phyloP scores from a whole-genome alignment of 352 stramenopile species.

The Aphanomyces invadans region DNA sequence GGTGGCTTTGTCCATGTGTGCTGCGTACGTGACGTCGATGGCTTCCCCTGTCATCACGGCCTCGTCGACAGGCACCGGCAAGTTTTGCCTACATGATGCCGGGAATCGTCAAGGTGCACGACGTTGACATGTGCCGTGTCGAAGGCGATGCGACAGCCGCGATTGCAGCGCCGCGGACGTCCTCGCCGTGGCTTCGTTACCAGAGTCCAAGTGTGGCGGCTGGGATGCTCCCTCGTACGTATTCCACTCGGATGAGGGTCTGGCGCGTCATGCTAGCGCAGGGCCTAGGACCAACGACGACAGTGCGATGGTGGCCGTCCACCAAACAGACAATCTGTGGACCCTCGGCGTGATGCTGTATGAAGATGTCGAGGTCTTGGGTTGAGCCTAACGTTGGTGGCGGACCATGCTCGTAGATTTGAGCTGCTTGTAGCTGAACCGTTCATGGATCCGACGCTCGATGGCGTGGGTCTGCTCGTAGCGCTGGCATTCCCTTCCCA shows the following conservation, averaged over 20 bases:
- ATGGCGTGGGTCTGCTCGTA: background rate
- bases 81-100: background rate
- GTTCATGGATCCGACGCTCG: background rate
- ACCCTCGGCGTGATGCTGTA: conserved; percentile 20
- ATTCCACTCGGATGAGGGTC: too few relatives aligned
- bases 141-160: background rate
- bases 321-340: conserved; percentile 13
- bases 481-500: background rate
- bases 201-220: background rate
- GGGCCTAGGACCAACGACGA: background rate
- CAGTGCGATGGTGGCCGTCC: background rate
- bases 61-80: background rate
- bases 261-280: too few relatives aligned
- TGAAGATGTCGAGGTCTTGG: background rate
- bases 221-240: background rate
- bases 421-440: conserved; percentile 1
- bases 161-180: background rate
- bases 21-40: too few relatives aligned
- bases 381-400: background rate
- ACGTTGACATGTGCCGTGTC: background rate
- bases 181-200: background rate
- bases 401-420: background rate
- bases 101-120: background rate
- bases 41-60: too few relatives aligned
- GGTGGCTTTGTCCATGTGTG: background rate